phyloP scores from a whole-genome alignment of 2,329 filamentous ascomycete species.

The Pyricularia sp. region DNA sequence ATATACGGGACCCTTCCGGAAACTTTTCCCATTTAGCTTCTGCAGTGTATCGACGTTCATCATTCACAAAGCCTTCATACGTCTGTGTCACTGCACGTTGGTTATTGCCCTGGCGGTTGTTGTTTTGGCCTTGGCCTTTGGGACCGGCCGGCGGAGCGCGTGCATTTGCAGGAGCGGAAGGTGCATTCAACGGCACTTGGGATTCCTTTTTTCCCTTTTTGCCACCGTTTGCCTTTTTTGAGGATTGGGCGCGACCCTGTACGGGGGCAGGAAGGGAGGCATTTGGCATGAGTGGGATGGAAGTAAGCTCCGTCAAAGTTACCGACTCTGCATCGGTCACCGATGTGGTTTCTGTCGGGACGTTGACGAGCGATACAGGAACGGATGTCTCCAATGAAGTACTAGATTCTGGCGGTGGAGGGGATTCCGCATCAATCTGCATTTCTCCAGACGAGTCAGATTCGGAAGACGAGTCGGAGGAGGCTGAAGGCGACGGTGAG shows the following conservation, averaged over 20 bases:
- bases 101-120: slow-evolving; percentile 16
- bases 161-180: slow-evolving; percentile 7
- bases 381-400: background rate
- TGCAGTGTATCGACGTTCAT: slow-evolving; percentile 62
- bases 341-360: background rate
- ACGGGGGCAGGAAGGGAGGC: background rate
- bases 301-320: background rate
- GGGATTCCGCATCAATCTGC: background rate
- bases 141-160: slow-evolving; percentile 13
- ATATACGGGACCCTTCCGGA: slow-evolving; percentile 62
- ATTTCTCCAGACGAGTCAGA: slow-evolving; percentile 5
- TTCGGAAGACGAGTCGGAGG: slow-evolving; percentile 5
- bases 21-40: slow-evolving; percentile 75
- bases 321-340: background rate
- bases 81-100: slow-evolving; percentile 30
- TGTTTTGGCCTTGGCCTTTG: slow-evolving; percentile 5
- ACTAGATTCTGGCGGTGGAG: background rate
- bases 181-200: background rate
- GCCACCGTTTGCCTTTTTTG: background rate
- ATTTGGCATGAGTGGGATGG: background rate
- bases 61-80: slow-evolving; percentile 60
- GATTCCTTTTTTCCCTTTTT: background rate
- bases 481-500: slow-evolving; percentile 6
- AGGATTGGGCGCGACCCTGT: background rate
- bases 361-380: background rate